A percentile compares a stretch with the other conserved stretches of the same genome.
Conservation (phyloP, 2,329 filamentous ascomycete species). For the Cryoendolithus antarcticus region DNA sequence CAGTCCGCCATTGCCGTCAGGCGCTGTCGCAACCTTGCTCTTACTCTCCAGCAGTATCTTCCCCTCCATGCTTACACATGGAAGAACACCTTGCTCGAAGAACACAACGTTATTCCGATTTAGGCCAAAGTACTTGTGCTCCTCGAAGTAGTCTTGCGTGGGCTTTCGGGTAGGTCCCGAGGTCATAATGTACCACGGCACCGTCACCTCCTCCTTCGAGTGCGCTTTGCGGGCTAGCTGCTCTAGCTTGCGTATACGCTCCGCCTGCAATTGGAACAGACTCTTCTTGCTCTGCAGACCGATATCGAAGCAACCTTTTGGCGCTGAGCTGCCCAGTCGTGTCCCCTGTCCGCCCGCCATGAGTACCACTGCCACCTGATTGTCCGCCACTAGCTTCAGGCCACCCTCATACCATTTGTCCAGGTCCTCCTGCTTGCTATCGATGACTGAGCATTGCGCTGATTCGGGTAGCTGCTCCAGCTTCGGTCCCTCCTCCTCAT, state of each 20-base stretch:
- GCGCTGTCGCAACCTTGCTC: constrained; percentile 81
- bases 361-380: constrained; percentile 72
- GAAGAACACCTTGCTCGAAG: constrained; percentile 93
- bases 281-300: constrained; percentile 86
- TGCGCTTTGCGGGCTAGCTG: constrained; percentile 62
- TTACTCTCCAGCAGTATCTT: constrained; percentile 93
- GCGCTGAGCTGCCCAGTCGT: constrained; percentile 81
- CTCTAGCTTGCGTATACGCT: constrained; percentile 82
- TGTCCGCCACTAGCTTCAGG: constrained; percentile 52
- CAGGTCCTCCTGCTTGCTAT: constrained; percentile 68
- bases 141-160: constrained; percentile 85
- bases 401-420: constrained; percentile 70
- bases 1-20: constrained; percentile 92
- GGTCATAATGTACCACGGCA: constrained; percentile 99
- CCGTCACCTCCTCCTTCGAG: constrained; percentile 47
- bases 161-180: constrained; percentile 83
- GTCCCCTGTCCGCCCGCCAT: constrained; percentile 98
- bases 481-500: constrained; percentile 37
- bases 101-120: constrained; percentile 74
- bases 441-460: constrained; percentile 80
- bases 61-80: constrained; percentile 93
- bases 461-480: constrained; percentile 82
- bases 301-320: constrained; percentile 97
- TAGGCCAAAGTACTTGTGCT: constrained; percentile 85
- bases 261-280: constrained; percentile 93